Evolutionary conservation across 345 rosid genomes (phyloP).

Genomic region (Gossypioides kirkii): DNA sequence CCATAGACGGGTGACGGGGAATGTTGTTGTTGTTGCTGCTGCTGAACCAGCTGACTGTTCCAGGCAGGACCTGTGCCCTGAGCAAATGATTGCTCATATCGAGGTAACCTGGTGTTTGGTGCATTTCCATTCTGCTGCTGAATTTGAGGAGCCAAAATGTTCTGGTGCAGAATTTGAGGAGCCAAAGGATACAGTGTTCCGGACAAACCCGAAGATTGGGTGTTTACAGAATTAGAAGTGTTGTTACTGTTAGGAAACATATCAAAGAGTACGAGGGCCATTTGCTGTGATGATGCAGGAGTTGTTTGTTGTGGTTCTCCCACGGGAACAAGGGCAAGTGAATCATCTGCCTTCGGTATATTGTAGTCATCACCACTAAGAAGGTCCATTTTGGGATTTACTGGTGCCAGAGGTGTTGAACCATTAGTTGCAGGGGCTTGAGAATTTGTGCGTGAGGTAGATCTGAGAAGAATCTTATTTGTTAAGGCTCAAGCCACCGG

Average conservation of each 20-base stretch:
- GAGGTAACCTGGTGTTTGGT: conserved; percentile 51
- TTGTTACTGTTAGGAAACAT: conserved; percentile 61
- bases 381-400: conserved; percentile 74
- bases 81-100: conserved; percentile 54
- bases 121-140: conserved; percentile 53
- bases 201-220: conserved; percentile 38
- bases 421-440: conserved; percentile 56
- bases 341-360: conserved; percentile 55
- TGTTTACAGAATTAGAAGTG: conserved; percentile 41
- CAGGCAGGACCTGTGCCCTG: conserved; percentile 57
- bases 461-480: conserved; percentile 38
- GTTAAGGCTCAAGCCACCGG: not conserved
- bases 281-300: conserved; percentile 64
- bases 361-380: conserved; percentile 87
- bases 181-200: conserved; percentile 43
- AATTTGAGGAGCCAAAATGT: conserved; percentile 38
- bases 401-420: conserved; percentile 37
- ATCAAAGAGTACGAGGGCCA: conserved; percentile 80
- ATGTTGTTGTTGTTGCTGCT: conserved; percentile 37
- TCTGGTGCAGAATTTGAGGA: conserved; percentile 47
- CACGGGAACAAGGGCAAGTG: conserved; percentile 83
- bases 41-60: conserved; percentile 60
- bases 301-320: conserved; percentile 54
- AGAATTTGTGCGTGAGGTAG: conserved; percentile 47
- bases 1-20: conserved; percentile 70